Percentiles rank a stretch among this genome's conserved stretches.
Evolutionary conservation across 1,139 yeast species (phyloP).

Genomic region (Geotrichum klebahnii): DNA sequence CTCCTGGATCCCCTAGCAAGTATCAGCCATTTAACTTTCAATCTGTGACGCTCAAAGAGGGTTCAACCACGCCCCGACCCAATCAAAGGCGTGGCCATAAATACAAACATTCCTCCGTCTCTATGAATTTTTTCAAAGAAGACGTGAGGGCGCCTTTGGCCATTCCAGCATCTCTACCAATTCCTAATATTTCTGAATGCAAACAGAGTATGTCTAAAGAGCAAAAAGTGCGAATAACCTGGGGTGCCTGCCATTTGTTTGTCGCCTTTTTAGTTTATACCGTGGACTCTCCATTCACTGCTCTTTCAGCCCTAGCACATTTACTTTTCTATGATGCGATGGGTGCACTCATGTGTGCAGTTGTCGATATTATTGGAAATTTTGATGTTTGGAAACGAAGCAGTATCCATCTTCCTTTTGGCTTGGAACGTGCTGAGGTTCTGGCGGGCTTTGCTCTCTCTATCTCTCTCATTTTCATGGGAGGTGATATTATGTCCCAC

Average conservation of each 20-base stretch:
- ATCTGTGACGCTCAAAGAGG: conserved; percentile 31
- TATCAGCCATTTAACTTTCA: conserved; percentile 40
- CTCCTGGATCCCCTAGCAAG: not conserved
- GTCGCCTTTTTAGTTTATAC: conserved; percentile 55
- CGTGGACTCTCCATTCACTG: conserved; percentile 53
- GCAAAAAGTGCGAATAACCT: conserved; percentile 56
- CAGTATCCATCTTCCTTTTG: conserved; percentile 86
- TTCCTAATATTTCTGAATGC: conserved; percentile 68
- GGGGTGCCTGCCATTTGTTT: conserved; percentile 64
- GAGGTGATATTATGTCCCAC: conserved; percentile 83
- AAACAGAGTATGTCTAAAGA: conserved; percentile 49
- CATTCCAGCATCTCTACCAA: conserved; percentile 73
- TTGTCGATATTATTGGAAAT: conserved; percentile 76
- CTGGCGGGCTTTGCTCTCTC: conserved; percentile 83
- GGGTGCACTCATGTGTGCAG: conserved; percentile 65
- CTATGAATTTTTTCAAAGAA: conserved; percentile 92
- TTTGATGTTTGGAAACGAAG: conserved; percentile 88
- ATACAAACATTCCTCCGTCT: conserved; percentile 94
- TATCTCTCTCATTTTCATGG: conserved; percentile 82
- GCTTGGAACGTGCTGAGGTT: conserved; percentile 82
- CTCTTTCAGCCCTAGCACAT: conserved; percentile 79
- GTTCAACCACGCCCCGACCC: conserved; percentile 24
- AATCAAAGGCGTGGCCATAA: conserved; percentile 86
- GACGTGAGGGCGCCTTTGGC: conserved; percentile 69
- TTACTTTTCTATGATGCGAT: conserved; percentile 80